phyloP scores from a whole-genome alignment of 306 rosid genomes.

The Gynostemma pentaphyllum region DNA sequence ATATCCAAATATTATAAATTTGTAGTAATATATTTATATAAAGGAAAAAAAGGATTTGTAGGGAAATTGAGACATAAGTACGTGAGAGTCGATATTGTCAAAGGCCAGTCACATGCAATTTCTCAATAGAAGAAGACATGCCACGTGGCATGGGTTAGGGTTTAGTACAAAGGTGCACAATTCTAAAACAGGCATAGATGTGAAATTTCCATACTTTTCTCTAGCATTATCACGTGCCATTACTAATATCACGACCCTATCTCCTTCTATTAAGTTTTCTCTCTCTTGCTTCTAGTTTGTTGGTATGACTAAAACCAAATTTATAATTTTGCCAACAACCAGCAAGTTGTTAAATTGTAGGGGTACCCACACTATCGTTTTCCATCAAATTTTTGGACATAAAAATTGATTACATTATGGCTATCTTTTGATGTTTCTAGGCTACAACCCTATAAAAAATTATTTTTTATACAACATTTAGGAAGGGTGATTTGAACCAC shows the following conservation, averaged over 20 bases:
- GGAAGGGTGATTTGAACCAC: too few relatives aligned
- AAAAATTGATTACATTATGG: too few relatives aligned
- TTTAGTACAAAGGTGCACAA: constrained; percentile 20
- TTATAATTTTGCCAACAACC: constrained; percentile 24
- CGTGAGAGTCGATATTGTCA: constrained; percentile 4
- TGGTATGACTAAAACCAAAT: constrained; percentile 7
- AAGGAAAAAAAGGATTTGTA: too few relatives aligned
- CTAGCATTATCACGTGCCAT: constrained; percentile 57
- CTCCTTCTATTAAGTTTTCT: constrained; percentile 3
- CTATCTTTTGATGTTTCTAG: too few relatives aligned
- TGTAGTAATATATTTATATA: not conserved
- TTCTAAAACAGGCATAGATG: constrained; percentile 29
- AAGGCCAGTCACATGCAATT: constrained; percentile 62
- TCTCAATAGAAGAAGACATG: constrained; percentile 46
- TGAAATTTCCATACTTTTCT: constrained; percentile 31
- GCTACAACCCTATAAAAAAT: too few relatives aligned
- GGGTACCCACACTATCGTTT: not conserved
- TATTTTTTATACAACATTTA: too few relatives aligned
- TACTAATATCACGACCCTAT: not conserved
- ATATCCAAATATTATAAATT: not conserved
- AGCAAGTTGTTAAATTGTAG: constrained; percentile 15
- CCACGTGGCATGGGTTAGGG: constrained; percentile 41
- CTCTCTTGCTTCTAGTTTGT: constrained; percentile 6
- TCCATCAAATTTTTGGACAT: too few relatives aligned
- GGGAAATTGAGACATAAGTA: not conserved